Evolutionary conservation across 31 red algal species (phyloP), one percentile per base, ranked within the genome.

Genomic region (Asparagopsis taxiformis): DNA sequence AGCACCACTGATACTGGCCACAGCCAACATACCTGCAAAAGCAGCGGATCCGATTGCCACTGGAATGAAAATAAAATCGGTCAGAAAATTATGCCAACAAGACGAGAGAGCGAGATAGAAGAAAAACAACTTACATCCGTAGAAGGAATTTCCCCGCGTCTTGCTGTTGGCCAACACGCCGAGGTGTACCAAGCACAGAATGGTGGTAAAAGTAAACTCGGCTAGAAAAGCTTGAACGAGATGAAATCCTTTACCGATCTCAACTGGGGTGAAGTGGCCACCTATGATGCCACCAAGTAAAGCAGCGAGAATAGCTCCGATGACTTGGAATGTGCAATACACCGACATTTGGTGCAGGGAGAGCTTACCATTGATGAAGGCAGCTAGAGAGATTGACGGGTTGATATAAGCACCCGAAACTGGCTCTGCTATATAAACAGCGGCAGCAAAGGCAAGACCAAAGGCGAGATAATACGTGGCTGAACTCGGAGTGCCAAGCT

Each of bases 141-240:
- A 92, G 72, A 74, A 92, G 26, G 61, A 43, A 59, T 92, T 92
- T 20, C 68, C 65, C 74, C 85, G 65, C 24, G 66, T 51, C 49
- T 70, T 78, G 62, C 51, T 61, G n/a, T 61, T 79, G 24, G 89
- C 79, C 16, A 68, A 55, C 17, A 65, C 62, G 3, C 80, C 77
- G 22, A 92, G 66, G 13, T 79, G 59, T 13, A 77, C 70, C 59
- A 85, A 85, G 51, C 69, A 70, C 62, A 92, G 50, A 43, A 83
- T 25, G 4, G 70, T 65, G 2, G 89, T 92, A 67, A 92, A 84
- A 13, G 71, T 62, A 10, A 83, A 61, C 67, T 92, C 89, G 16
- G 80, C 89, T 0, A 92, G 43, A 58, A 92, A 85, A n/a, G 89
- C 89, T 56, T 92, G 89, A 43, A 92, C 17, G 28, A 80, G 63